Percentiles rank a stretch among this genome's conserved stretches.
Evolutionary conservation across 2,329 filamentous ascomycete genomes (phyloP).

Genomic region (Monilinia polystroma): DNA sequence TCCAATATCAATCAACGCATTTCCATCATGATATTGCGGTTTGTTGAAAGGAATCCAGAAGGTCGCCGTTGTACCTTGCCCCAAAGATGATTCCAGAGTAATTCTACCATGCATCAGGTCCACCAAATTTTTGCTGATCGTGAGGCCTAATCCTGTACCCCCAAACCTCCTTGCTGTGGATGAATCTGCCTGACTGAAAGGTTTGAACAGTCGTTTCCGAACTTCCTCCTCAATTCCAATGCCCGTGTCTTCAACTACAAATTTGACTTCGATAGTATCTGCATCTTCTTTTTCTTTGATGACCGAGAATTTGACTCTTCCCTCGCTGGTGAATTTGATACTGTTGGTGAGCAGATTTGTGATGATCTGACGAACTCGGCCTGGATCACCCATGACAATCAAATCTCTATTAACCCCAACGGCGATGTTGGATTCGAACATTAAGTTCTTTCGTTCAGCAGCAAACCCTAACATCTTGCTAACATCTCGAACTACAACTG

Average conservation of each 20-base stretch:
- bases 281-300: slow-evolving; percentile 61
- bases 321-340: slow-evolving; percentile 71
- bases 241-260: slow-evolving; percentile 73
- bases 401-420: slow-evolving; percentile 59
- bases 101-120: slow-evolving; percentile 80
- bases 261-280: slow-evolving; percentile 66
- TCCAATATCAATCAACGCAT: slow-evolving; percentile 59
- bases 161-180: slow-evolving; percentile 78
- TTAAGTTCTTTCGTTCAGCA: slow-evolving; percentile 74
- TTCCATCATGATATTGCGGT: slow-evolving; percentile 52
- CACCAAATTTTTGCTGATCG: slow-evolving; percentile 77
- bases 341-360: slow-evolving; percentile 76
- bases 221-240: slow-evolving; percentile 81
- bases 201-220: slow-evolving; percentile 69
- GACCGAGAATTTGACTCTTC: slow-evolving; percentile 66
- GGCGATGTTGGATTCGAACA: slow-evolving; percentile 64
- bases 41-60: slow-evolving; percentile 79
- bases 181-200: slow-evolving; percentile 79
- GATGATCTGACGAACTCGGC: slow-evolving; percentile 73
- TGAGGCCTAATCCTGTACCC: slow-evolving; percentile 74
- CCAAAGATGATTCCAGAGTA: slow-evolving; percentile 63
- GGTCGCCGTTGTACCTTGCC: slow-evolving; percentile 68
- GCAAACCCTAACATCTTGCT: slow-evolving; percentile 86
- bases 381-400: slow-evolving; percentile 83
- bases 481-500: slow-evolving; percentile 71